Percentiles rank a stretch among this genome's conserved stretches.
Conservation (phyloP, 257 asterid species). For the Sherardia arvensis region DNA sequence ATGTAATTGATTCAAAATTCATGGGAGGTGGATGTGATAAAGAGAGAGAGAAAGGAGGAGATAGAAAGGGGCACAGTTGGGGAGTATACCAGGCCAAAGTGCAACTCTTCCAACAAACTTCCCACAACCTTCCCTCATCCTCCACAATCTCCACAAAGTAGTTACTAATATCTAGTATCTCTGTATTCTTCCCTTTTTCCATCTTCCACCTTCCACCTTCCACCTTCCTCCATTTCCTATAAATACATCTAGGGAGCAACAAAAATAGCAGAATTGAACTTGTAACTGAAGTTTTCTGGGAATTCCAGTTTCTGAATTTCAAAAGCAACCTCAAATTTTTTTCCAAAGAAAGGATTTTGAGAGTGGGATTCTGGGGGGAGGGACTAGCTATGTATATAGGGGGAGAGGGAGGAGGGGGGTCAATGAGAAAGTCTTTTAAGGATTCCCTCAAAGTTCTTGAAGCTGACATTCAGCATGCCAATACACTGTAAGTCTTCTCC, state of each 20-base stretch:
- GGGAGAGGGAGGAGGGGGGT: neutral
- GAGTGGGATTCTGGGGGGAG: neutral
- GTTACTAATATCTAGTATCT: neutral
- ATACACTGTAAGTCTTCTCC: constrained; percentile 13
- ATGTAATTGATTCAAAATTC: neutral
- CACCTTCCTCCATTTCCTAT: neutral
- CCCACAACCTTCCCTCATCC: neutral
- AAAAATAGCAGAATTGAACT: neutral
- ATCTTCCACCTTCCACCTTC: neutral
- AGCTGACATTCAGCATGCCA: constrained; percentile 35
- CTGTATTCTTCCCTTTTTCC: neutral
- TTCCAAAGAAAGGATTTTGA: neutral
- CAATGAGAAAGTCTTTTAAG: constrained; percentile 28
- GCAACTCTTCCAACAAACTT: neutral
- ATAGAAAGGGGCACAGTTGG: neutral
- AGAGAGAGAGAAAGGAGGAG: neutral
- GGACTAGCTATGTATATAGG: neutral
- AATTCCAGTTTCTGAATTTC: neutral
- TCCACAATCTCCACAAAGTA: neutral
- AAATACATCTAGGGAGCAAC: too few species aligned
- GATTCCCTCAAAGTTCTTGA: constrained; percentile 31
- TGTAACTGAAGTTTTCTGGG: neutral
- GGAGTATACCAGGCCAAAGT: neutral
- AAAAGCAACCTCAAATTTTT: neutral
- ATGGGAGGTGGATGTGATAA: neutral